These are phyloP conservation scores for Thermochaetoides thermophila DNA, from an alignment of 495 filamentous ascomycete genomes.

Conservation along the genomic window DNA sequence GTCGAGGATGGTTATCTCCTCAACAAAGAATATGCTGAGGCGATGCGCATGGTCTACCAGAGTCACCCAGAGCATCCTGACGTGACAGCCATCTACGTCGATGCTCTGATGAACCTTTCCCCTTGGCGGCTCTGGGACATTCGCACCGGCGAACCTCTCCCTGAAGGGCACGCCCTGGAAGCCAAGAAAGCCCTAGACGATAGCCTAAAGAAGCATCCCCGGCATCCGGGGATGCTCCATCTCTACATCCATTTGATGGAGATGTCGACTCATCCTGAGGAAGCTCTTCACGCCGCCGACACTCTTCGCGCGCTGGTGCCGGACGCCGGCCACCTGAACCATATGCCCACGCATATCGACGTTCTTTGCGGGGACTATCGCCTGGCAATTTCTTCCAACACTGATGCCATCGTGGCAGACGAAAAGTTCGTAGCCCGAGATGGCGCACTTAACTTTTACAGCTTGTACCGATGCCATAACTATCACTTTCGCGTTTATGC, in stretches of 20 bases:
- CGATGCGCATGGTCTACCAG: conserved; percentile 43
- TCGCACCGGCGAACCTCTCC: conserved; percentile 37
- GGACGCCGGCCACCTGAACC: conserved; percentile 53
- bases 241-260: conserved; percentile 64
- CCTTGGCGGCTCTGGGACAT: conserved; percentile 57
- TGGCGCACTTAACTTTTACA: conserved; percentile 48
- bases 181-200: conserved; percentile 39
- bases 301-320: conserved; percentile 46
- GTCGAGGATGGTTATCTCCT: conserved; percentile 32
- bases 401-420: conserved; percentile 47
- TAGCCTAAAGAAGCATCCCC: conserved; percentile 28
- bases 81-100: conserved; percentile 45
- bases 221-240: conserved; percentile 53
- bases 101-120: conserved; percentile 53
- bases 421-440: conserved; percentile 39
- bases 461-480: conserved; percentile 50
- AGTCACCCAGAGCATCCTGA: conserved; percentile 43
- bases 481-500: conserved; percentile 57
- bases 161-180: conserved; percentile 41
- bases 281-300: conserved; percentile 40
- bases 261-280: conserved; percentile 49
- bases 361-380: conserved; percentile 53
- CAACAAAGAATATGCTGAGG: conserved; percentile 43
- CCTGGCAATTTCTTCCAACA: conserved; percentile 44
- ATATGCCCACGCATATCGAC: conserved; percentile 60